These are phyloP conservation scores for Hypoxylon sp. DNA, from an alignment of 2,329 filamentous ascomycete genomes.

Conservation along the genomic window DNA sequence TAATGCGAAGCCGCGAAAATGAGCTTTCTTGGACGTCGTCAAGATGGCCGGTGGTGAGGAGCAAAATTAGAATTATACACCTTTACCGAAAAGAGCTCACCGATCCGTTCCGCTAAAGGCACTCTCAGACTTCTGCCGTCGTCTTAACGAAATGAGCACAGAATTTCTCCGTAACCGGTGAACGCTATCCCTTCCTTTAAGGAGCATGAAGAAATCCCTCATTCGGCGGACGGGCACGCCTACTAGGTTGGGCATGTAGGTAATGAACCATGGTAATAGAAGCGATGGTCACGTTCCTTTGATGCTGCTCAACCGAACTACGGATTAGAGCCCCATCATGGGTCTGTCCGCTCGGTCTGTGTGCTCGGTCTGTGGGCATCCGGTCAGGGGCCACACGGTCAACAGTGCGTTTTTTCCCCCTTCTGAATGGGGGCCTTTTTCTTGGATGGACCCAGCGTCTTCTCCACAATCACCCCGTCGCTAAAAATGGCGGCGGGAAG, in stretches of 20 bases:
- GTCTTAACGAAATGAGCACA: conserved; percentile 21
- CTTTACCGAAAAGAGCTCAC: conserved; percentile 45
- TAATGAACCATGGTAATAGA: conserved; percentile 37
- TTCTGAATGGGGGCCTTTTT: conserved; percentile 28
- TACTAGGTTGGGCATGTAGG: conserved; percentile 22
- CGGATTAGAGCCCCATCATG: conserved; percentile 44
- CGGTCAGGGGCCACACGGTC: conserved; percentile 34
- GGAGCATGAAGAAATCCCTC: conserved; percentile 40
- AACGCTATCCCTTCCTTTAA: conserved; percentile 29
- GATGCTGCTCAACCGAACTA: conserved; percentile 38
- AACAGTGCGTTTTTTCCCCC: conserved; percentile 30
- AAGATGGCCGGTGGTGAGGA: conserved; percentile 35
- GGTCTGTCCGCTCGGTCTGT: conserved; percentile 40
- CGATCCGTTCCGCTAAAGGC: conserved; percentile 28
- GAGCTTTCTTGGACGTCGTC: conserved; percentile 19
- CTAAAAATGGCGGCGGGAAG: conserved; percentile 48
- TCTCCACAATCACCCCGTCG: conserved; percentile 47
- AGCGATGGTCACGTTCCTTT: conserved; percentile 40
- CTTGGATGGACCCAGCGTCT: conserved; percentile 34
- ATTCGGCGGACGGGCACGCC: conserved; percentile 30
- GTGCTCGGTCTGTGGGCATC: conserved; percentile 43
- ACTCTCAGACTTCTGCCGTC: conserved; percentile 27
- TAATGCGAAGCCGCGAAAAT: conserved; percentile 34
- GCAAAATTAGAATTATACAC: conserved; percentile 38
- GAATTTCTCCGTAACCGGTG: conserved; percentile 36